A percentile compares a stretch with the other conserved stretches of the same genome.
phyloP scores from a whole-genome alignment of 306 rosid species.

The Fagus crenata region DNA sequence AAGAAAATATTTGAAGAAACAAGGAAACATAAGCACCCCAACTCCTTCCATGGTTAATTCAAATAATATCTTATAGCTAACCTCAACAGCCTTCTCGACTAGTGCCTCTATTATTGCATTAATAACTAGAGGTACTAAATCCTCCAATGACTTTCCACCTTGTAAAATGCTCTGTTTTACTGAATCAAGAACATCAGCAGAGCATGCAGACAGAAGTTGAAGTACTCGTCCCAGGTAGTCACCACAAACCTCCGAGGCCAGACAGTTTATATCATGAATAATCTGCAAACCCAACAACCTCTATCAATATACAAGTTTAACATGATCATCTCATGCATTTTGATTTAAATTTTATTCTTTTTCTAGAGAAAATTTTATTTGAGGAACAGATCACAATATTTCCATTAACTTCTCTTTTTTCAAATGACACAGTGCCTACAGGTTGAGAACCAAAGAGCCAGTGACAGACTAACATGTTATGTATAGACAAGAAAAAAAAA shows the following conservation, averaged over 20 bases:
- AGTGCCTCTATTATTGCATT: conserved; percentile 67
- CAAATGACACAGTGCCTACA: conserved; percentile 4
- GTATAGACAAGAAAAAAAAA: conserved; percentile 9
- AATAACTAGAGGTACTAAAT: conserved; percentile 67
- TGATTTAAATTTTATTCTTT: background rate
- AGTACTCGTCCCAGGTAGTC: conserved; percentile 68
- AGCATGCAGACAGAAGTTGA: conserved; percentile 62
- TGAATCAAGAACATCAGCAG: conserved; percentile 57
- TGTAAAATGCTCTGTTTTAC: conserved; percentile 79
- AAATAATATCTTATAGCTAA: conserved; percentile 34
- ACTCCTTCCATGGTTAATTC: conserved; percentile 22
- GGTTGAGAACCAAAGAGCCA: conserved; percentile 17
- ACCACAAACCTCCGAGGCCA: conserved; percentile 59
- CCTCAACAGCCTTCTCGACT: conserved; percentile 89
- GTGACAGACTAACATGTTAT: background rate
- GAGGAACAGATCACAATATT: background rate
- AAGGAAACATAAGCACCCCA: background rate
- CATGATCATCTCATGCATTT: background rate
- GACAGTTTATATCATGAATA: conserved; percentile 67
- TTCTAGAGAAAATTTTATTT: background rate
- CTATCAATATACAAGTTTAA: conserved; percentile 33
- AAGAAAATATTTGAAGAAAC: conserved; percentile 3
- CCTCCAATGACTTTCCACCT: conserved; percentile 64
- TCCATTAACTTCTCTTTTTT: background rate
- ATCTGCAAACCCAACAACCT: conserved; percentile 52